Evolutionary conservation across 1,284 basidiomycete species (phyloP).

Genomic region (Ganoderma sp.): DNA sequence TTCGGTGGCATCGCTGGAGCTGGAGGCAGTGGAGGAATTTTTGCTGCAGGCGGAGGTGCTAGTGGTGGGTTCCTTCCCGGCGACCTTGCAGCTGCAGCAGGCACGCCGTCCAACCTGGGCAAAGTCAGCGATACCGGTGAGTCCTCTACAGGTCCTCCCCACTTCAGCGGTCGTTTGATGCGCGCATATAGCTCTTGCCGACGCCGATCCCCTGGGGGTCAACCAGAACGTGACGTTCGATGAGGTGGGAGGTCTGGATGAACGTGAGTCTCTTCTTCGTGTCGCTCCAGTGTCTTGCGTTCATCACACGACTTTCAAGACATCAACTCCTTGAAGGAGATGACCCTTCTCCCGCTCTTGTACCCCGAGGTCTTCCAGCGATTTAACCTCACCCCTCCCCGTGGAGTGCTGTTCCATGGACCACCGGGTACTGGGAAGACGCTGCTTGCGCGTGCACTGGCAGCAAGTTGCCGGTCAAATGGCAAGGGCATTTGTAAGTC

Average conservation of each 20-base stretch:
- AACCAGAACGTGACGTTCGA: constrained; percentile 95
- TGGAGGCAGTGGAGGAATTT: constrained; percentile 49
- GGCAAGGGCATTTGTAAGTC: constrained; percentile 85
- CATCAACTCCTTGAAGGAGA: constrained; percentile 97
- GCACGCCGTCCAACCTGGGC: constrained; percentile 81
- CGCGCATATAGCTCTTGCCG: constrained; percentile 75
- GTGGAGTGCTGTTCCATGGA: constrained; percentile 97
- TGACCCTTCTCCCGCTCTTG: constrained; percentile 94
- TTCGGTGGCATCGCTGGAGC: constrained; percentile 50
- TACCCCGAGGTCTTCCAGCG: constrained; percentile 98
- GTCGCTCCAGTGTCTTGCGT: constrained; percentile 39
- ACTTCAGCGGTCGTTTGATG: constrained; percentile 23
- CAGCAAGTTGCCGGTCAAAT: constrained; percentile 89
- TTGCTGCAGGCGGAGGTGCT: constrained; percentile 57
- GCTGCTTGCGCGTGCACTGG: constrained; percentile 90
- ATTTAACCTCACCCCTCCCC: constrained; percentile 93
- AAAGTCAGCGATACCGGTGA: constrained; percentile 83
- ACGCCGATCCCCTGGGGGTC: constrained; percentile 95
- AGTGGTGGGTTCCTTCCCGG: constrained; percentile 59
- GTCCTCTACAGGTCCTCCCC: no score
- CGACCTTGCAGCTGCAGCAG: constrained; percentile 67
- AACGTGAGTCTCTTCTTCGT: constrained; percentile 62
- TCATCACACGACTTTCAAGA: constrained; percentile 64
- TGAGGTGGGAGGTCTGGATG: constrained; percentile 96
- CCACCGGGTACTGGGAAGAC: constrained; percentile 97